A percentile compares a stretch with the other conserved stretches of the same genome.
These are phyloP conservation scores for Ophiostoma triangulosporum DNA, from an alignment of 2,329 filamentous ascomycete genomes.

Conservation along the genomic window DNA sequence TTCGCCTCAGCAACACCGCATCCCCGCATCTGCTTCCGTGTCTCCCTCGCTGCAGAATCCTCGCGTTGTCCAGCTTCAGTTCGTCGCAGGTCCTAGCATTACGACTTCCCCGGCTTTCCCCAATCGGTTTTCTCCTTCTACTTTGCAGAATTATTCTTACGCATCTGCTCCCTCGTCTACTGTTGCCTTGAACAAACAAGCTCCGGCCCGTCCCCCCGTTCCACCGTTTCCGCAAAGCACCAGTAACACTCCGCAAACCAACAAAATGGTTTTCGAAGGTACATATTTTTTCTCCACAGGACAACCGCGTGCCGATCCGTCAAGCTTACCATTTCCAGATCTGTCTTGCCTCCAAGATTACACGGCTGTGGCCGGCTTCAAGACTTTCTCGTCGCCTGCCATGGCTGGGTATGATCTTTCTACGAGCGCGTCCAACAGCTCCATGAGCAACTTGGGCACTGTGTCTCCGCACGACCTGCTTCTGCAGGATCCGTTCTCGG, in stretches of 20 bases:
- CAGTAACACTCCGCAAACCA: slow-evolving; percentile 5
- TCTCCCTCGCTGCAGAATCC: slow-evolving; percentile 39
- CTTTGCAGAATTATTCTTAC: slow-evolving; percentile 46
- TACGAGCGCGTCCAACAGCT: slow-evolving; percentile 29
- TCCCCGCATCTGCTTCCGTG: slow-evolving; percentile 23
- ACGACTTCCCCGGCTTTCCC: slow-evolving; percentile 37
- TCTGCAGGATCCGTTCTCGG: slow-evolving; percentile 57
- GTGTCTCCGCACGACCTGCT: slow-evolving; percentile 75
- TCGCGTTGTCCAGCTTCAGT: slow-evolving; percentile 44
- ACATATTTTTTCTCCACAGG: slow-evolving; percentile 17
- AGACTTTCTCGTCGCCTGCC: slow-evolving; percentile 41
- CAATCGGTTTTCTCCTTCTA: slow-evolving; percentile 42
- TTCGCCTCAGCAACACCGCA: slow-evolving; percentile 18
- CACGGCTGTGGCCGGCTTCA: slow-evolving; percentile 34
- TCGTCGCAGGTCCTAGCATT: slow-evolving; percentile 32
- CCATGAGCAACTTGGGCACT: slow-evolving; percentile 48
- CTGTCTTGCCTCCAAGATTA: slow-evolving; percentile 43
- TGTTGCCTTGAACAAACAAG: slow-evolving; percentile 39
- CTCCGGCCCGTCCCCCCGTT: slow-evolving; percentile 45
- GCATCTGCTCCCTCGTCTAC: slow-evolving; percentile 51
- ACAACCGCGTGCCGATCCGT: slow-evolving; percentile 9
- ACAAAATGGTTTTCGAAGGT: slow-evolving; percentile 46
- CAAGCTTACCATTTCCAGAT: slow-evolving; percentile 31
- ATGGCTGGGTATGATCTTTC: slow-evolving; percentile 38
- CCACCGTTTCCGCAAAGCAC: slow-evolving; percentile 54